Base-by-base conservation (phyloP, 228 moss, liverwort and hornwort species). In the Sphagnum fallax region DNA sequence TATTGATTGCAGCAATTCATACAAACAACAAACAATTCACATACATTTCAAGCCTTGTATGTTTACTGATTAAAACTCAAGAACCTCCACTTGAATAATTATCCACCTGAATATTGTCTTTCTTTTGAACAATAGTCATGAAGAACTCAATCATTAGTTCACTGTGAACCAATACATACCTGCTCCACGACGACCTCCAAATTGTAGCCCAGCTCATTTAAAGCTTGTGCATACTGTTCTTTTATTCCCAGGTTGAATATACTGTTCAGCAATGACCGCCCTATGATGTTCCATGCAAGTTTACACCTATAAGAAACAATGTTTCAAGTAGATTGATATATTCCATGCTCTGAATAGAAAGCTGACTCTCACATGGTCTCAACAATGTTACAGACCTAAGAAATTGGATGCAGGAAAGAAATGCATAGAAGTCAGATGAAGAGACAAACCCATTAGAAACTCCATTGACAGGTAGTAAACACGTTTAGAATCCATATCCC, bases 381-480 rank as follows among this genome's bases (percentile, higher is more conserved):
- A 32, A 32, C 3, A 32, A 32, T 32, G 32, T 32, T 32, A 32
- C 32, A 32, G 32, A 32, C 32, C 32, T 32, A 32, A 32, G 32
- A 32, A 32, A 32, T 32, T 32, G 32, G 32, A 47, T 48, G 65
- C 15, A 65, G 32, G 65, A 32, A 18, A 65, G 7, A 65, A 12
- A 65, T 65, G 47, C 18, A n/a, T 65, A 4, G 5, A 11, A 66
- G 65, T 66, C 11, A 32, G 32, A 32, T 32, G 32, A 61, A 50
- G 47, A 8, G 7, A 16, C 74, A 67, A 79, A 94, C 94, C 94
- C 94, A 91, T 94, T 60, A 94, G 77, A 77, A 94, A 94, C 74
- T 94, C 94, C 94, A 94, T 94, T 49, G 94, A 91, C 49, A 94
- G 80, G 71, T 94, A 94, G 74, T 91, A 94, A 49, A 94, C 94